Evolutionary conservation across 352 stramenopile species (phyloP).

Genomic region (Globisporangium sylvaticum): DNA sequence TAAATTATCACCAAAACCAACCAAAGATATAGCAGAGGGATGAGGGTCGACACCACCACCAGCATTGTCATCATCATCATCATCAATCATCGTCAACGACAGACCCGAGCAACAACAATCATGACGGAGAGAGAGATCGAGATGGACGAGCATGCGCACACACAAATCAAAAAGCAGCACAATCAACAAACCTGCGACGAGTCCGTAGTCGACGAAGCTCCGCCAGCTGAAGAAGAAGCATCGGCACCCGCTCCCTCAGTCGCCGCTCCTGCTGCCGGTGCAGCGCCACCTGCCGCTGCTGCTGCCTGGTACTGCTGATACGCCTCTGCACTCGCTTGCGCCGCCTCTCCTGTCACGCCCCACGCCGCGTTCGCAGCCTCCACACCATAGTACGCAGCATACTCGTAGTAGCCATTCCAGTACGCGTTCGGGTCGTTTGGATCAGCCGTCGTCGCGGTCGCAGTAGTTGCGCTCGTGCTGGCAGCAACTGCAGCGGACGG

Average conservation of each 20-base stretch:
- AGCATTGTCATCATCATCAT: conserved; percentile 19
- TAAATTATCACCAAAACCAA: conserved; percentile 21
- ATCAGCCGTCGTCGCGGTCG: conserved; percentile 39
- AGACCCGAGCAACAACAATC: conserved; percentile 12
- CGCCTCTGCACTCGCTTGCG: conserved; percentile 57
- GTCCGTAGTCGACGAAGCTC: conserved; percentile 15
- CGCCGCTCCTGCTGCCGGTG: conserved; percentile 10
- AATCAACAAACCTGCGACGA: conserved; percentile 64
- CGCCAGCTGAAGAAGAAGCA: conserved; percentile 16
- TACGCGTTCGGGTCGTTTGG: conserved; percentile 87
- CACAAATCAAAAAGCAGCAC: conserved; percentile 27
- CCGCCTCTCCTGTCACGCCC: conserved; percentile 75
- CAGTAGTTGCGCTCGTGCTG: conserved; percentile 11
- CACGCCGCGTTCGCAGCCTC: conserved; percentile 82
- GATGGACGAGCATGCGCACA: conserved; percentile 7
- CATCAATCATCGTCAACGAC: conserved; percentile 14
- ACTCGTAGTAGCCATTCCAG: conserved; percentile 89
- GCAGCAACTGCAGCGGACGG: conserved; percentile 10
- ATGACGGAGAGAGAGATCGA: conserved; percentile 17
- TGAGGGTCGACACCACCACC: conserved; percentile 18
- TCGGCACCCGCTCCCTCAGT: conserved; percentile 12
- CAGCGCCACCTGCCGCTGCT: conserved; percentile 19
- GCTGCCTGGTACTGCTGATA: conserved; percentile 75
- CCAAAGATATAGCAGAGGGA: conserved; percentile 20
- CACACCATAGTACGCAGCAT: conserved; percentile 85